Percentiles rank a stretch among this genome's conserved stretches.
These are phyloP conservation scores for Ceratobasidium sp. DNA, from an alignment of 1,284 basidiomycete genomes.

Conservation along the genomic window DNA sequence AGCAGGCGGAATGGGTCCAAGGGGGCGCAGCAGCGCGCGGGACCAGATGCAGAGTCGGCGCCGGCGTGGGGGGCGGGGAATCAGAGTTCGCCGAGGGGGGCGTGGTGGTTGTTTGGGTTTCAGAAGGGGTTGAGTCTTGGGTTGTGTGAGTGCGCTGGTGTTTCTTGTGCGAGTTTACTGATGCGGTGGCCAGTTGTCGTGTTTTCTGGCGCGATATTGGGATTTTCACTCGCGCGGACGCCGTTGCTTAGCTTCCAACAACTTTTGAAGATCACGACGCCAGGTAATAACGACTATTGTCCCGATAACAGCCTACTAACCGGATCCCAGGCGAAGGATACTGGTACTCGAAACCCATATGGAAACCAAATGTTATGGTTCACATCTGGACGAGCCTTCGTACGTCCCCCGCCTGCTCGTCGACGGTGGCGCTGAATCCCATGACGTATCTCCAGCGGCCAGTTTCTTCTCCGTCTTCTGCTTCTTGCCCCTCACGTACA, in stretches of 20 bases:
- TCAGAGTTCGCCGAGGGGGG: neutral
- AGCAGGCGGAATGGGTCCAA: neutral
- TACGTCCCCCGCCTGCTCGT: slow-evolving; percentile 16
- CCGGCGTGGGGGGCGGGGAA: neutral
- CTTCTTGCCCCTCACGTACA: slow-evolving; percentile 45
- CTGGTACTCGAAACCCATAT: slow-evolving; percentile 42
- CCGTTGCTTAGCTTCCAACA: slow-evolving; percentile 39
- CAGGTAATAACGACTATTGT: slow-evolving; percentile 25
- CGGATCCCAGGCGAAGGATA: slow-evolving; percentile 44
- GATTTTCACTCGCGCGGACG: slow-evolving; percentile 44
- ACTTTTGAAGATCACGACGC: slow-evolving; percentile 40
- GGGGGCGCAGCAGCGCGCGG: neutral
- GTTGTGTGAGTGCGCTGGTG: slow-evolving; percentile 32
- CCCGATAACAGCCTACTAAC: neutral
- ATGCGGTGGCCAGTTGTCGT: slow-evolving; percentile 41
- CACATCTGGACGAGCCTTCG: slow-evolving; percentile 45
- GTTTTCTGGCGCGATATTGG: slow-evolving; percentile 46
- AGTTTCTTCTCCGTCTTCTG: slow-evolving; percentile 47
- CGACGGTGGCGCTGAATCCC: neutral
- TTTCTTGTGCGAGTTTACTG: neutral
- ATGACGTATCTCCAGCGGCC: slow-evolving; percentile 35
- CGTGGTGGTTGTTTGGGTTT: slow-evolving; percentile 47
- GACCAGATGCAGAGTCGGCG: neutral
- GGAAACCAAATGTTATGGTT: slow-evolving; percentile 42
- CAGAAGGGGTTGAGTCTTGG: slow-evolving; percentile 39